Percentiles rank a stretch among this genome's conserved stretches.
These are phyloP conservation scores for Clarireedia sp. DNA, from an alignment of 2,329 filamentous ascomycete species.

Conservation along the genomic window DNA sequence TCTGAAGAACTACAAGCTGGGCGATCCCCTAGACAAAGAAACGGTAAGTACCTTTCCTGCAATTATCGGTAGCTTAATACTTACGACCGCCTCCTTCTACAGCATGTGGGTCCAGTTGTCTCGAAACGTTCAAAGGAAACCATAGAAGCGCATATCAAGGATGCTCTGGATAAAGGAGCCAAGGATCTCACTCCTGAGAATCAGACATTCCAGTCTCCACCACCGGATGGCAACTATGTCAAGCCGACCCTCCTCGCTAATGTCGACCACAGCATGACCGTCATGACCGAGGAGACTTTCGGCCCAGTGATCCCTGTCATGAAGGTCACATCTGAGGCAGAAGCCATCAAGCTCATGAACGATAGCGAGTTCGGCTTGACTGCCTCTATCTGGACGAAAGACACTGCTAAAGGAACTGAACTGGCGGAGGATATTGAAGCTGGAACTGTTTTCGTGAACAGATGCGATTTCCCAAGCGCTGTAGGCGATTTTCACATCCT, in stretches of 20 bases:
- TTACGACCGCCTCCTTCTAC: constrained; percentile 2
- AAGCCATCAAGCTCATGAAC: constrained; percentile 83
- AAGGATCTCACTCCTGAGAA: constrained; percentile 79
- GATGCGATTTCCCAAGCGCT: constrained; percentile 84
- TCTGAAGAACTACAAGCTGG: constrained; percentile 72
- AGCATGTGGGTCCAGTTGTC: constrained; percentile 77
- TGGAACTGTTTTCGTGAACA: constrained; percentile 92
- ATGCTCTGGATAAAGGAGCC: constrained; percentile 77
- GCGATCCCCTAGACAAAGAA: constrained; percentile 71
- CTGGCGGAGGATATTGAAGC: constrained; percentile 78
- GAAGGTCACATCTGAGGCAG: constrained; percentile 72
- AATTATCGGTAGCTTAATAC: constrained; percentile 1
- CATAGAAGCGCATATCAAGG: constrained; percentile 71
- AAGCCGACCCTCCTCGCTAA: constrained; percentile 73
- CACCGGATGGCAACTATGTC: constrained; percentile 79
- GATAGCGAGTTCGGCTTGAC: constrained; percentile 91
- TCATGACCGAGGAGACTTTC: constrained; percentile 94
- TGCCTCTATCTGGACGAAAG: constrained; percentile 96
- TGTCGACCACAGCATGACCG: constrained; percentile 73
- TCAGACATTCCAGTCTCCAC: constrained; percentile 62
- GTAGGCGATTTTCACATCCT: constrained; percentile 45
- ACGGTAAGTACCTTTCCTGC: constrained; percentile 36
- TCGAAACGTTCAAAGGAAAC: constrained; percentile 69
- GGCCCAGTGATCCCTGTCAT: constrained; percentile 87
- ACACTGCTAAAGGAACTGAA: constrained; percentile 65